phyloP scores from a whole-genome alignment of 345 rosid species.

The Alliaria petiolata region DNA sequence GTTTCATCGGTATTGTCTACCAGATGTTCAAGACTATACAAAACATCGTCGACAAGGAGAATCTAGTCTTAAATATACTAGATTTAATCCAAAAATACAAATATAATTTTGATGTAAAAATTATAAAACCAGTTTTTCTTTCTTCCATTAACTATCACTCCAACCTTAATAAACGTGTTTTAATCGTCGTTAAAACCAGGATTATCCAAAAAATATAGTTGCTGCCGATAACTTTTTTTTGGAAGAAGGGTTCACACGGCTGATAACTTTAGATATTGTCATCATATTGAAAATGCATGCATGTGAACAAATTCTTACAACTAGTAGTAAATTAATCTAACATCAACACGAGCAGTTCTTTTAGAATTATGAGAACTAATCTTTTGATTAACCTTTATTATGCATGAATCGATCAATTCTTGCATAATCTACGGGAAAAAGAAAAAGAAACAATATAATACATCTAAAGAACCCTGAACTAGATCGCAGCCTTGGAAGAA shows the following conservation, averaged over 20 bases:
- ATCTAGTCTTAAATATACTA: not conserved
- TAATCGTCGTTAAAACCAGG: not conserved
- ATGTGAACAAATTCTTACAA: not conserved
- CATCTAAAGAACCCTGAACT: not conserved
- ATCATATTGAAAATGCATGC: too few species aligned
- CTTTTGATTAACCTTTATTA: slow-evolving; percentile 4
- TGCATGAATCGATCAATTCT: not conserved
- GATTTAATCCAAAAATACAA: not conserved
- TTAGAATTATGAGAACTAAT: not conserved
- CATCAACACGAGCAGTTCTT: not conserved
- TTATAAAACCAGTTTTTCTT: not conserved
- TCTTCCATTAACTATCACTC: not conserved
- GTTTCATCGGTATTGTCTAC: slow-evolving; percentile 12
- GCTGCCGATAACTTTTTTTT: not conserved
- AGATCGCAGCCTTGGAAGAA: not conserved
- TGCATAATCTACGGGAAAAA: not conserved
- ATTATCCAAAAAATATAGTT: slow-evolving; percentile 9
- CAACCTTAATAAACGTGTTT: not conserved
- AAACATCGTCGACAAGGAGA: slow-evolving; percentile 1
- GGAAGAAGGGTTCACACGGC: too few species aligned
- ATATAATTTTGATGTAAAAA: not conserved
- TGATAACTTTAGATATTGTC: too few species aligned
- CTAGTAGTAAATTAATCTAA: not conserved
- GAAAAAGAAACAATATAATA: not conserved
- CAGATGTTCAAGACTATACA: slow-evolving; percentile 1